Percentiles rank a stretch among this genome's conserved stretches.
phyloP scores from a whole-genome alignment of 352 stramenopile species.

The Phytophthora citrophthora region DNA sequence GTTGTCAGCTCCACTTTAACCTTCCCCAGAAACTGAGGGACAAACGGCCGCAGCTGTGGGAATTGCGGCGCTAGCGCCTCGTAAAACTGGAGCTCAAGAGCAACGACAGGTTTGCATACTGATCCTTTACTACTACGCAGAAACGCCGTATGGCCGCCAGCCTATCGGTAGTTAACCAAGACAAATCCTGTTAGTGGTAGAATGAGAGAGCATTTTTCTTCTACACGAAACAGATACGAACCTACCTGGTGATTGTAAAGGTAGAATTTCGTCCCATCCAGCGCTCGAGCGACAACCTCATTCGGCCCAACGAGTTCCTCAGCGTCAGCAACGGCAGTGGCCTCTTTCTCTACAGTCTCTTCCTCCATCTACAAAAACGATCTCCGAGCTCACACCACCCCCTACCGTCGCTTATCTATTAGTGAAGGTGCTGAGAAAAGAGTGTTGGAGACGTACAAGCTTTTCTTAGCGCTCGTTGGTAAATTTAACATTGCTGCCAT shows the following conservation, averaged over 20 bases:
- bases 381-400: too few species aligned
- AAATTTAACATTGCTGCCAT: slow-evolving; percentile 6
- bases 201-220: background rate
- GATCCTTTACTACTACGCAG: slow-evolving; percentile 65
- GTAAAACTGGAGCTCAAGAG: slow-evolving; percentile 81
- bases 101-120: slow-evolving; percentile 80
- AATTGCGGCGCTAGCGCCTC: slow-evolving; percentile 52
- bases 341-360: slow-evolving; percentile 8
- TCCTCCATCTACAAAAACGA: slow-evolving; percentile 10
- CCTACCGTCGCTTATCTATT: slow-evolving; percentile 7
- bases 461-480: slow-evolving; percentile 16
- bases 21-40: slow-evolving; percentile 72
- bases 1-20: slow-evolving; percentile 61
- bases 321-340: background rate
- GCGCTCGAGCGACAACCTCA: slow-evolving; percentile 67
- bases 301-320: slow-evolving; percentile 45
- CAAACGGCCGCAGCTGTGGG: slow-evolving; percentile 69
- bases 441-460: background rate
- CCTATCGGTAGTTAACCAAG: slow-evolving; percentile 28
- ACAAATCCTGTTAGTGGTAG: slow-evolving; percentile 3
- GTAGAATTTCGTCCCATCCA: slow-evolving; percentile 75
- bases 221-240: background rate
- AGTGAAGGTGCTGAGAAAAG: background rate
- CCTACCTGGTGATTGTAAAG: slow-evolving; percentile 80
- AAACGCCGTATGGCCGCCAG: slow-evolving; percentile 78